Percentiles rank a stretch among this genome's conserved stretches.
These are phyloP conservation scores for Aspergillus sojae DNA, from an alignment of 2,329 filamentous ascomycete species.

Conservation along the genomic window DNA sequence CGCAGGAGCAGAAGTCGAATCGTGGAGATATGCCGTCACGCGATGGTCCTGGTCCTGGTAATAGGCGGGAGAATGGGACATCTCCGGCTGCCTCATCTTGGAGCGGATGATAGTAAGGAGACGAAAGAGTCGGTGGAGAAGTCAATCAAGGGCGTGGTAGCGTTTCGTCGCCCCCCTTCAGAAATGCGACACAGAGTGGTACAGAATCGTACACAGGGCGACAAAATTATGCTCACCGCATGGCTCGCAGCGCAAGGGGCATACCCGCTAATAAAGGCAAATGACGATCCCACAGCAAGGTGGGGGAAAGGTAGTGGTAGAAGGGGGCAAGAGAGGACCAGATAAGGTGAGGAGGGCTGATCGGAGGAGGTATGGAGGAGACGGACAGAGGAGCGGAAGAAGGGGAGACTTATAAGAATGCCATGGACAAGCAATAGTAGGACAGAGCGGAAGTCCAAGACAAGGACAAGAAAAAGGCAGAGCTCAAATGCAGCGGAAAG, in stretches of 20 bases:
- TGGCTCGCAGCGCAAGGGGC: slow-evolving; percentile 26
- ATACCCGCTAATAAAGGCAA: slow-evolving; percentile 3
- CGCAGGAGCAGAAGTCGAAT: slow-evolving; percentile 23
- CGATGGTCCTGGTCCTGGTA: slow-evolving; percentile 32
- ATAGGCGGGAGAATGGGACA: slow-evolving; percentile 40
- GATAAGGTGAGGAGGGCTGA: slow-evolving; percentile 6
- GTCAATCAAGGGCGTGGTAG: slow-evolving; percentile 22
- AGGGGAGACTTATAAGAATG: slow-evolving; percentile 20
- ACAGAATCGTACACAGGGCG: slow-evolving; percentile 24
- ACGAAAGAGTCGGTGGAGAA: slow-evolving; percentile 21
- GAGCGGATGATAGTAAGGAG: slow-evolving; percentile 12
- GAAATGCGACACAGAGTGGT: slow-evolving; percentile 26
- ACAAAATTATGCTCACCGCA: slow-evolving; percentile 27
- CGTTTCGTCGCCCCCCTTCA: slow-evolving; percentile 18
- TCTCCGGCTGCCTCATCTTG: slow-evolving; percentile 37
- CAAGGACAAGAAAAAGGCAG: slow-evolving; percentile 19
- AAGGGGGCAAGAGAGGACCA: slow-evolving; percentile 6
- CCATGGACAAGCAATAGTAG: slow-evolving; percentile 21
- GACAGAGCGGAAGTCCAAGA: slow-evolving; percentile 27
- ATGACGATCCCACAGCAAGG: slow-evolving; percentile 8
- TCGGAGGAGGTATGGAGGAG: slow-evolving; percentile 12
- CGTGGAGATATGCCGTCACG: slow-evolving; percentile 25
- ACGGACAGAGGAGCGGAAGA: slow-evolving; percentile 16
- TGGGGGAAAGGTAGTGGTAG: background rate
- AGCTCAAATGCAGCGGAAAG: slow-evolving; percentile 22